Evolutionary conservation across 192 early-diverging fungal species (phyloP).

Genomic region (Backusella luteola): DNA sequence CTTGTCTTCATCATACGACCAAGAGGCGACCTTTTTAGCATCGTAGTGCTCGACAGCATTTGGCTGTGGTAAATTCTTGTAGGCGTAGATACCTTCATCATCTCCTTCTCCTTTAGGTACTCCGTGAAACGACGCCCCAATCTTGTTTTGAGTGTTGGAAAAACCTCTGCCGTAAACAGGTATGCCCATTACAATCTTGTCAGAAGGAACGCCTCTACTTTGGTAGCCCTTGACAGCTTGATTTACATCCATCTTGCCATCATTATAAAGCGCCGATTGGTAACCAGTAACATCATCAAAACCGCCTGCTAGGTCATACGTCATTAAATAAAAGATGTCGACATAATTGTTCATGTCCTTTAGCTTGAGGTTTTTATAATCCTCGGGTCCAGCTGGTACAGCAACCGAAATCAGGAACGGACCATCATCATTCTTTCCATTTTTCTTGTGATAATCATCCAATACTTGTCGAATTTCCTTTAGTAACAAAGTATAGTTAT

Average conservation of each 20-base stretch:
- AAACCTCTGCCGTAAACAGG: conserved; percentile 93
- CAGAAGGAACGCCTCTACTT: conserved; percentile 66
- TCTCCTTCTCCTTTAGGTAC: conserved; percentile 82
- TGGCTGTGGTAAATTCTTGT: conserved; percentile 69
- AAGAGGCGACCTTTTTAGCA: conserved; percentile 67
- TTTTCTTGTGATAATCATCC: conserved; percentile 45
- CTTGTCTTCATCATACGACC: conserved; percentile 67
- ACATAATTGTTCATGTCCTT: conserved; percentile 60
- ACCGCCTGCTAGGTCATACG: conserved; percentile 74
- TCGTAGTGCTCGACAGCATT: conserved; percentile 78
- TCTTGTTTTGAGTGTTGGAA: conserved; percentile 68
- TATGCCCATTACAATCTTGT: conserved; percentile 87
- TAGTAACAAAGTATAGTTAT: conserved; percentile 78
- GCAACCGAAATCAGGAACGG: conserved; percentile 68
- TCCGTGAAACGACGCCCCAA: conserved; percentile 63
- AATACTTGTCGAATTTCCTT: conserved; percentile 67
- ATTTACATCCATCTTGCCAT: conserved; percentile 55
- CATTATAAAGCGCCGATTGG: conserved; percentile 80
- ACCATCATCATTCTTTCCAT: not conserved
- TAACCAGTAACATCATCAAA: conserved; percentile 74
- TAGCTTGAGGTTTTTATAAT: conserved; percentile 61
- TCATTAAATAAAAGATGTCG: conserved; percentile 88
- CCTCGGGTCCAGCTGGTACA: conserved; percentile 56
- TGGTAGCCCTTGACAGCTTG: conserved; percentile 74
- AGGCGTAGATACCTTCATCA: conserved; percentile 89